Evolutionary conservation across 2,329 filamentous ascomycete species (phyloP).

Genomic region (Fusarium tuaranense): DNA sequence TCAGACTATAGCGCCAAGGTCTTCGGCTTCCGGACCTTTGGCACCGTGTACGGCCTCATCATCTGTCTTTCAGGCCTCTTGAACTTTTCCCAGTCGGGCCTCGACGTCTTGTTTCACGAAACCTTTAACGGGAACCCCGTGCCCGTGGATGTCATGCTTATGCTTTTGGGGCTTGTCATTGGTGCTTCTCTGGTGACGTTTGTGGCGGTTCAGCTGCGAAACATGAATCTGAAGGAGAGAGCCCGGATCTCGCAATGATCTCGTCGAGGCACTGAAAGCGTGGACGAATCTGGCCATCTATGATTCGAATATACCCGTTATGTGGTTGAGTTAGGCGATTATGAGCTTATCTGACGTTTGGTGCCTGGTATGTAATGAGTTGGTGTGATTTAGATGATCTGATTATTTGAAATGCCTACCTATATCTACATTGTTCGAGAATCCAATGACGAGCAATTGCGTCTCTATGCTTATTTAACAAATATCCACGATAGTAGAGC

Average conservation of each 20-base stretch:
- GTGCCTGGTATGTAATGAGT: neutral
- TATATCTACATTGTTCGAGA: neutral
- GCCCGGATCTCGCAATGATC: constrained; percentile 33
- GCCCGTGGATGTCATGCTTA: constrained; percentile 79
- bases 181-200: constrained; percentile 75
- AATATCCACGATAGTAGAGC: neutral
- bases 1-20: constrained; percentile 93
- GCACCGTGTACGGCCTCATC: constrained; percentile 92
- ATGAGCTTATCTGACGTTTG: neutral
- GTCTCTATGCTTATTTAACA: neutral
- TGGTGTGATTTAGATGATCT: neutral
- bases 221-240: constrained; percentile 47
- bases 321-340: neutral
- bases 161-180: constrained; percentile 70
- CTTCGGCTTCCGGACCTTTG: constrained; percentile 91
- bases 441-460: neutral
- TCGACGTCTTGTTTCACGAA: constrained; percentile 83
- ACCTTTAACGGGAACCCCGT: constrained; percentile 78
- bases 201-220: constrained; percentile 62
- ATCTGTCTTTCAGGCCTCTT: constrained; percentile 87
- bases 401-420: neutral
- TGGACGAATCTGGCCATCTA: neutral
- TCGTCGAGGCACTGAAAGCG: too few species aligned
- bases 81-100: constrained; percentile 84
- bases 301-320: neutral